Conservation (phyloP, 2,329 filamentous ascomycete species). For the Colletotrichum cereale region DNA sequence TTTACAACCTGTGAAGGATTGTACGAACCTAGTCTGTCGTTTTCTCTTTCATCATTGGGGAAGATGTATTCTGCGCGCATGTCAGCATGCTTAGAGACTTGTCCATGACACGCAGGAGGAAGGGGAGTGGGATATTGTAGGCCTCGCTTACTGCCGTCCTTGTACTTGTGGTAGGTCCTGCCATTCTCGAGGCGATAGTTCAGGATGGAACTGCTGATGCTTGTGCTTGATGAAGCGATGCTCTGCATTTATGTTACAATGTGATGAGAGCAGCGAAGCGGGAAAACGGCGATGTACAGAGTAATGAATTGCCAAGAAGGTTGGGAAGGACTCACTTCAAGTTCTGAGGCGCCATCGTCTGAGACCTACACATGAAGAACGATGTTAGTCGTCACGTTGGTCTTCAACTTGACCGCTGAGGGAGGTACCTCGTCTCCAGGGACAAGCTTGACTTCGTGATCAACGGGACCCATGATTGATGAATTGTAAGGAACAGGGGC, state of each 20-base stretch:
- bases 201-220: slow-evolving; percentile 49
- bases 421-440: not conserved
- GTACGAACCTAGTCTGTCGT: no score
- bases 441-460: not conserved
- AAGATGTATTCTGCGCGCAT: not conserved
- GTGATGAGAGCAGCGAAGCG: no score
- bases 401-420: no score
- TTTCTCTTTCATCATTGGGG: no score
- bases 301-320: no score
- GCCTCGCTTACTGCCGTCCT: slow-evolving; percentile 20
- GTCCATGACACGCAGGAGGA: no score
- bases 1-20: no score
- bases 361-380: not conserved
- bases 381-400: not conserved
- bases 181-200: slow-evolving; percentile 31
- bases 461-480: not conserved
- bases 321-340: not conserved
- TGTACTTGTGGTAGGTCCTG: slow-evolving; percentile 42
- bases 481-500: no score
- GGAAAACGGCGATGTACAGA: not conserved
- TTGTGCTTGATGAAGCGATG: slow-evolving; percentile 44
- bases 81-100: no score
- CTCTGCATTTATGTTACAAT: not conserved
- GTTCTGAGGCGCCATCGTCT: not conserved
- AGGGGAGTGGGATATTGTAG: no score